Percentiles rank a stretch among this genome's conserved stretches.
These are phyloP conservation scores for Cladosporium sp. DNA, from an alignment of 2,329 filamentous ascomycete species.

Conservation along the genomic window DNA sequence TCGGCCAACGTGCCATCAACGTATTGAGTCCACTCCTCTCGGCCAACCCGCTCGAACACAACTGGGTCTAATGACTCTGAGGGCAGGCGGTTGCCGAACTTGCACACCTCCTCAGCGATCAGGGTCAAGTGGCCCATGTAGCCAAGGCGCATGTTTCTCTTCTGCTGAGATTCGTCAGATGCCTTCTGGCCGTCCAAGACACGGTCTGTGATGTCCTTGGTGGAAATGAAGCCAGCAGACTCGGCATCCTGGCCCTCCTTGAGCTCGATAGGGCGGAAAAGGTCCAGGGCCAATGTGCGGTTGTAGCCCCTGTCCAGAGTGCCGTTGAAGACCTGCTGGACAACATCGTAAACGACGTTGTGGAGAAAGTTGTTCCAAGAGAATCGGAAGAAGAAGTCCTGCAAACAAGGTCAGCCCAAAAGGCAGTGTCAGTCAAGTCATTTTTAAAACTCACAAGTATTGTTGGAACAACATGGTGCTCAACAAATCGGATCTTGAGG, in stretches of 20 bases:
- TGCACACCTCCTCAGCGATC: conserved; percentile 96
- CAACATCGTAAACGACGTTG: conserved; percentile 97
- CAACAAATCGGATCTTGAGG: conserved; percentile 93
- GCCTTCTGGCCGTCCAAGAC: conserved; percentile 86
- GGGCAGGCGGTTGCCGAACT: conserved; percentile 92
- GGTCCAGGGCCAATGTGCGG: conserved; percentile 78
- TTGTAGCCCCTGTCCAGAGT: conserved; percentile 97
- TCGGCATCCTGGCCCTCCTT: conserved; percentile 19
- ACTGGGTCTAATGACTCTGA: conserved; percentile 78
- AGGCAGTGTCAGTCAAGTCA: too few species aligned
- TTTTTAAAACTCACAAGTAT: conserved; percentile 66
- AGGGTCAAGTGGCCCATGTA: conserved; percentile 98
- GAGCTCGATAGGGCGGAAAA: conserved; percentile 52
- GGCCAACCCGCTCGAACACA: conserved; percentile 84
- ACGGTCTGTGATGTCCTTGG: conserved; percentile 79
- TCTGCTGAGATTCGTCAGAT: conserved; percentile 78
- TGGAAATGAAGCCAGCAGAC: conserved; percentile 47
- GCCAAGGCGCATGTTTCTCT: conserved; percentile 83
- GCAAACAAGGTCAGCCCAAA: conserved; percentile 1
- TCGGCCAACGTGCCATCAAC: conserved; percentile 90
- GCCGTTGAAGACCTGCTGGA: conserved; percentile 98
- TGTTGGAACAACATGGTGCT: conserved; percentile 88
- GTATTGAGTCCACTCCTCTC: conserved; percentile 87
- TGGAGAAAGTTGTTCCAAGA: conserved; percentile 99
- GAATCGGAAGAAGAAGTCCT: conserved; percentile 98